These are phyloP conservation scores for Cordyceps cicadae DNA, from an alignment of 2,329 filamentous ascomycete genomes.

Conservation along the genomic window DNA sequence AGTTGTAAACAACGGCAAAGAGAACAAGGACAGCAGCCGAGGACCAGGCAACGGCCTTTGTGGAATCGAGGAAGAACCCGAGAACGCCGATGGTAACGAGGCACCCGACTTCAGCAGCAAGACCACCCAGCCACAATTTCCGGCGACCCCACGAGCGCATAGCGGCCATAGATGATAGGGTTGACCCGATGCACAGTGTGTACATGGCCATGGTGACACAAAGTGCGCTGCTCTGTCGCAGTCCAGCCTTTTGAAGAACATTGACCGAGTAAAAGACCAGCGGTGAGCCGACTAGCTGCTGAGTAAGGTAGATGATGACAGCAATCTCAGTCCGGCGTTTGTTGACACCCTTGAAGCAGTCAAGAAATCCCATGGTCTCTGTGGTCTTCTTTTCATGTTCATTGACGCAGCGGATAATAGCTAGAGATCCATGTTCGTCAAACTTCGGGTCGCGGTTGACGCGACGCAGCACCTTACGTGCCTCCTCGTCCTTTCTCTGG, in stretches of 20 bases:
- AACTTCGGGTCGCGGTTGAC: constrained; percentile 20
- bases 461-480: constrained; percentile 21
- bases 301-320: constrained; percentile 44
- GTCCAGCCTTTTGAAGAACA: constrained; percentile 41
- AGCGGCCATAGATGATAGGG: constrained; percentile 35
- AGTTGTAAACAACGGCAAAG: constrained; percentile 33
- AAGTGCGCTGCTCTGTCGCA: constrained; percentile 32
- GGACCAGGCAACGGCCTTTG: constrained; percentile 21
- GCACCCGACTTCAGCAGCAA: constrained; percentile 25
- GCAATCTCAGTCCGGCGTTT: constrained; percentile 30
- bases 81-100: constrained; percentile 29
- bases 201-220: constrained; percentile 36
- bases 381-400: constrained; percentile 23
- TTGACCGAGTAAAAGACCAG: constrained; percentile 47
- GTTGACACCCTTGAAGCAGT: constrained; percentile 27
- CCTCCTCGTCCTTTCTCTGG: constrained; percentile 21
- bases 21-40: constrained; percentile 30
- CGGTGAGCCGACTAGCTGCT: constrained; percentile 43
- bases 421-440: constrained; percentile 26
- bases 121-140: constrained; percentile 33
- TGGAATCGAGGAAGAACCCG: constrained; percentile 19
- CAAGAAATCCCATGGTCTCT: constrained; percentile 22
- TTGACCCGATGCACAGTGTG: constrained; percentile 34
- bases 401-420: constrained; percentile 30
- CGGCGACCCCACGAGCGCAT: constrained; percentile 33